phyloP scores from a whole-genome alignment of 139 green algal species.

The Micractinium conductrix region DNA sequence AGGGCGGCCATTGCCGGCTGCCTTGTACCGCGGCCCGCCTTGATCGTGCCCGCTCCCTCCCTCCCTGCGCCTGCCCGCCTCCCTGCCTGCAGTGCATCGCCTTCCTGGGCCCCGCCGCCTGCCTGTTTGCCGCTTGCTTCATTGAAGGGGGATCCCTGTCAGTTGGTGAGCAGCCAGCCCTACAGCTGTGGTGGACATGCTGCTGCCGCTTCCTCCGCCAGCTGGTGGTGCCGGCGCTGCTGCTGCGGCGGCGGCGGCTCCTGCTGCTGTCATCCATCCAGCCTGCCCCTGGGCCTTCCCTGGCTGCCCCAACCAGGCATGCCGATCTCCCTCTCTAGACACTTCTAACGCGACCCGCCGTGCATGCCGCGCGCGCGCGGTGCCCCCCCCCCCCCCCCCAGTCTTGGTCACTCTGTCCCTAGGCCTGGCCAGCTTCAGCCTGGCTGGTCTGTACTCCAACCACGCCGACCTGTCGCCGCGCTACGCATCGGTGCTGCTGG shows the following conservation, averaged over 20 bases:
- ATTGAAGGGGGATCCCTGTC: too few relatives aligned
- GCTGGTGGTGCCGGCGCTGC: not conserved
- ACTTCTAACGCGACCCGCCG: too few relatives aligned
- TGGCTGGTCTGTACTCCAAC: conserved; percentile 97
- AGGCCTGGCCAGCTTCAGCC: conserved; percentile 79
- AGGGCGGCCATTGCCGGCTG: not conserved
- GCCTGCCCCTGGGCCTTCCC: not conserved
- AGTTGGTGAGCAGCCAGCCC: too few relatives aligned
- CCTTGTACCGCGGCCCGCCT: too few relatives aligned
- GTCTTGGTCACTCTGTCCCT: conserved; percentile 77
- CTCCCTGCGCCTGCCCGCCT: not conserved
- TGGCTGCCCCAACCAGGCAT: not conserved
- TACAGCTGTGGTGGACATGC: too few relatives aligned
- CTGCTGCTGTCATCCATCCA: too few relatives aligned
- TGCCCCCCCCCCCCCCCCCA: conserved; percentile 3
- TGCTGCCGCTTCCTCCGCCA: not conserved
- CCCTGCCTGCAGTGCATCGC: not conserved
- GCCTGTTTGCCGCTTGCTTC: too few relatives aligned
- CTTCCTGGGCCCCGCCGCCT: too few relatives aligned
- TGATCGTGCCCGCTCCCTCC: too few relatives aligned
- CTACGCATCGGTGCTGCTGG: conserved; percentile 92
- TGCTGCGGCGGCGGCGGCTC: too few relatives aligned
- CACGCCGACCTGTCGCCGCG: conserved; percentile 92
- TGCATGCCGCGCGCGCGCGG: too few relatives aligned
- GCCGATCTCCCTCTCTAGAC: too few relatives aligned